These are phyloP conservation scores for Apophysomyces ossiformis DNA, from an alignment of 371 early-diverging fungal genomes.

Conservation along the genomic window DNA sequence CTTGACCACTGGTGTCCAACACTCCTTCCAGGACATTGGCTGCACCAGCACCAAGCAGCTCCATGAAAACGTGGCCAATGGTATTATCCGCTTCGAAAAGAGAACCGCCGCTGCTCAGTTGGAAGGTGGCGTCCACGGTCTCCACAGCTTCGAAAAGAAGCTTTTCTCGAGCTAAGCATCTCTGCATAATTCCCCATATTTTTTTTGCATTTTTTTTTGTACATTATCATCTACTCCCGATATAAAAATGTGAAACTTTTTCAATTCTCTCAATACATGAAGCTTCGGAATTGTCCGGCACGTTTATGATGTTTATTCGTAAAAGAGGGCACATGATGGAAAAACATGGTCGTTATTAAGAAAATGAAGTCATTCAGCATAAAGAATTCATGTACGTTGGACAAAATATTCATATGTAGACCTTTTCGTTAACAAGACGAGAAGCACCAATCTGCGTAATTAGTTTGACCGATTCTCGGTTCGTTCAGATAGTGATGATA, in stretches of 20 bases:
- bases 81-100: slow-evolving; percentile 90
- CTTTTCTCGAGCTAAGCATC: slow-evolving; percentile 62
- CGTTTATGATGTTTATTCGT: no score
- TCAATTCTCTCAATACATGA: not conserved
- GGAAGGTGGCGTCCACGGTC: slow-evolving; percentile 96
- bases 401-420: no score
- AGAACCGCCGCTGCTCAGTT: slow-evolving; percentile 93
- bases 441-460: no score
- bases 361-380: no score
- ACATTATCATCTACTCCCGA: no score
- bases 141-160: slow-evolving; percentile 90
- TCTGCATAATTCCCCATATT: not conserved
- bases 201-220: not conserved
- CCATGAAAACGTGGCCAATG: slow-evolving; percentile 67
- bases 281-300: not conserved
- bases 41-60: slow-evolving; percentile 65
- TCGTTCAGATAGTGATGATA: no score
- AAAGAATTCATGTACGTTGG: no score
- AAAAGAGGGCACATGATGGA: no score
- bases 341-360: no score
- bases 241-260: no score
- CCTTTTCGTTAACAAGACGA: no score
- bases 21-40: slow-evolving; percentile 97
- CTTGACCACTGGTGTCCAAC: slow-evolving; percentile 93
- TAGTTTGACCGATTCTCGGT: no score